Evolutionary conservation across 163 green algal genomes (phyloP), one percentile per base, ranked within the genome.

Genomic region (Scenedesmus sp.): DNA sequence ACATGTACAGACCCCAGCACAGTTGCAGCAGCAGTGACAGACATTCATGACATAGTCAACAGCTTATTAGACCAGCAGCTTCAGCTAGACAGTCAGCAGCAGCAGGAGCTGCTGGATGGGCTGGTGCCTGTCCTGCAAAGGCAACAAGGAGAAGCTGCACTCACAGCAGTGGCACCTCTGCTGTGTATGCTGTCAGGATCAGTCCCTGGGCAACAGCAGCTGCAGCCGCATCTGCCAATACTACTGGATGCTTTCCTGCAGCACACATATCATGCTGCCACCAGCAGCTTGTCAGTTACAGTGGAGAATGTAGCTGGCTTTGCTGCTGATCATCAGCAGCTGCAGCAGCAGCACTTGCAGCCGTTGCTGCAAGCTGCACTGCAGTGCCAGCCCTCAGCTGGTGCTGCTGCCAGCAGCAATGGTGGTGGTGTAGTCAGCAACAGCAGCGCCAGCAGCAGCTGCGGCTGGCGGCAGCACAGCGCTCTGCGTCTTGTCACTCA

Each of bases 71-170:
- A 76, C 2, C 66, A 76, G 16, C 66, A 26, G 26, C 7, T 76
- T 16, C 66, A 76, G 16, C 66, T 26, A 18, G 20, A 85, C 77
- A 85, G 77, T 18, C 77, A 85, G 77, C 77, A 85, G 77, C 77
- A 85, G 13, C 77, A 85, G 77, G 77, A 85, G 16, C 2, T 62
- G 77, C n/a, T 62, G 12, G 77, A 7, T 15, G 77, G 13, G n/a
- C 13, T 85, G 8, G 77, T 56, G 52, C 77, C 52, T 85, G 77
- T 62, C 77, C 77, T 62, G 77, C 77, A 85, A 59, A n/a, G 12
- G 77, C 77, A 85, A 16, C 13, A 60, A 23, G 77, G 77, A 16
- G 13, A 62, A 23, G 77, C 77, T 85, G 77, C 46, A 57, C 77
- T 62, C 9, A 13, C 46, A 85, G 77, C 52, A 59, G 77, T 15